Conservation (phyloP, 179 eudicot species). For the Actinidia chinensis region DNA sequence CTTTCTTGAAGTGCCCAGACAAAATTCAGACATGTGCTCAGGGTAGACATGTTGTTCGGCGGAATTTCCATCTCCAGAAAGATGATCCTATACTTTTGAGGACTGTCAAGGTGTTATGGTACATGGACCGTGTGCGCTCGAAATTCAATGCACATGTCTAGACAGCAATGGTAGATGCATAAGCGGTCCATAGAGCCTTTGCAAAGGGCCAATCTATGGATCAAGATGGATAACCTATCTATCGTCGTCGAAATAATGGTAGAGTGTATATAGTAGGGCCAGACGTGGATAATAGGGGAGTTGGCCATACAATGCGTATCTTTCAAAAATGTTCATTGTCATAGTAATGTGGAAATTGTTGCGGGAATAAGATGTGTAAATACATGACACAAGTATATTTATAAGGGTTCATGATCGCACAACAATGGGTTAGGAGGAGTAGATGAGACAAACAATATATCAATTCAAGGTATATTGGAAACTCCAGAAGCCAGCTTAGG, state of each 20-base stretch:
- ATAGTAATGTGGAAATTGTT: slow-evolving; percentile 1
- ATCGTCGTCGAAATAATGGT: not conserved
- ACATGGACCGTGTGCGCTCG: not conserved
- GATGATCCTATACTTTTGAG: not conserved
- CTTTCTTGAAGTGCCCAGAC: not conserved
- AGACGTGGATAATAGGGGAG: not conserved
- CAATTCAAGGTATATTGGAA: not conserved
- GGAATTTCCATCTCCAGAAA: not conserved
- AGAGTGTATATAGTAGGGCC: not conserved
- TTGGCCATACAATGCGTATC: not conserved
- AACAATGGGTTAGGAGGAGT: not conserved
- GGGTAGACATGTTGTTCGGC: not conserved
- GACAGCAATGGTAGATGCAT: no score
- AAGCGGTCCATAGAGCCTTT: not conserved
- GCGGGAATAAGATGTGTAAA: not conserved
- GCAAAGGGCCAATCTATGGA: not conserved
- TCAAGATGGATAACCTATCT: not conserved
- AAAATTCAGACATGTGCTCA: slow-evolving; percentile 7
- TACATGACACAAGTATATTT: no score
- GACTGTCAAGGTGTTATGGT: not conserved
- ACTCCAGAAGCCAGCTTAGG: no score
- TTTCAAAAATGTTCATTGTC: not conserved
- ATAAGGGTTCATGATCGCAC: no score
- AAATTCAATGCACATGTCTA: not conserved
- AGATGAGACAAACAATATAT: not conserved